phyloP scores from a whole-genome alignment of 2,329 filamentous ascomycete genomes.

The Apiospora arundinis region DNA sequence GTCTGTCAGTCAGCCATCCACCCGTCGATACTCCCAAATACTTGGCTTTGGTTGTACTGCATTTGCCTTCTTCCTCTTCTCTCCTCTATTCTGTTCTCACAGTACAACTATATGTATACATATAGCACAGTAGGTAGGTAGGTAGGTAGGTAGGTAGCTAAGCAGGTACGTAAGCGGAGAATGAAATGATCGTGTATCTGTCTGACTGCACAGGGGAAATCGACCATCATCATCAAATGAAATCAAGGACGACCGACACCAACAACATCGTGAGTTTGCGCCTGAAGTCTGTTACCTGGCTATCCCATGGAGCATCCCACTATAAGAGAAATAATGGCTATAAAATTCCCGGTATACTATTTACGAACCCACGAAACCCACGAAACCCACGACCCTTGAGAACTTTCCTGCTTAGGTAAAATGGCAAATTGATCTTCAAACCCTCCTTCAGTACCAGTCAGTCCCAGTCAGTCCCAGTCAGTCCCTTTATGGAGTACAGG shows the following conservation, averaged over 20 bases:
- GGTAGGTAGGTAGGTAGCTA: too few relatives aligned
- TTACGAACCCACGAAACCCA: background rate
- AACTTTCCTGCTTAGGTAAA: slow-evolving; percentile 11
- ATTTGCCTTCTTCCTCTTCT: background rate
- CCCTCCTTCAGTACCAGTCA: too few relatives aligned
- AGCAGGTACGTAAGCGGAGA: background rate
- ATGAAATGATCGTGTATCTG: background rate
- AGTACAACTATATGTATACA: too few relatives aligned
- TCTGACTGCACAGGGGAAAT: background rate
- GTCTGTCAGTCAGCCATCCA: background rate
- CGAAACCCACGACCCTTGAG: background rate
- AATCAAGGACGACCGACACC: background rate
- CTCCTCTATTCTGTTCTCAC: background rate
- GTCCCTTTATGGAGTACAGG: background rate
- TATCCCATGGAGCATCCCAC: background rate
- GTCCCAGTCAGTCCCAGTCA: too few relatives aligned
- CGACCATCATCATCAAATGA: background rate
- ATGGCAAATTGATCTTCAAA: background rate
- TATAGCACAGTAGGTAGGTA: too few relatives aligned
- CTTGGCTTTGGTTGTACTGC: slow-evolving; percentile 4
- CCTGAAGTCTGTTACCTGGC: background rate
- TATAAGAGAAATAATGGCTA: slow-evolving; percentile 6
- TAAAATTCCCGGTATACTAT: slow-evolving; percentile 18
- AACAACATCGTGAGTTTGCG: background rate
- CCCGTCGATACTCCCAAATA: background rate